Base-by-base conservation (phyloP, 345 rosid genomes). In the Populus nigra region DNA sequence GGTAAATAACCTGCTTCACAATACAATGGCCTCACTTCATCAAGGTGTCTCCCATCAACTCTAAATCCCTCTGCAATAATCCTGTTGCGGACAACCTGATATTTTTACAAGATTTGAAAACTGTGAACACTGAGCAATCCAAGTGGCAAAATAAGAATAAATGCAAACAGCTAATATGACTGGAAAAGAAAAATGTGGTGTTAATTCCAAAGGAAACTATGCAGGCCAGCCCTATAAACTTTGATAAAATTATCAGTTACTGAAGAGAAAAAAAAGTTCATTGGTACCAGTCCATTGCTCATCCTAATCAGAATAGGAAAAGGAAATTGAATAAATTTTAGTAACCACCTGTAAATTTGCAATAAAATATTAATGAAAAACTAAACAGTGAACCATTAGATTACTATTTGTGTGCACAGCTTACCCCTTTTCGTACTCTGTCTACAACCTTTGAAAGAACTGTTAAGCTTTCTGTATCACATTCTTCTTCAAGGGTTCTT, bases 41-140 rank as follows among this genome's bases (percentile, higher is more conserved):
- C 91, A 72, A 93, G 91, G 81, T 72, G 80, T 84, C 98, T 93
- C 57, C 99, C 98, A 73, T 95, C 99, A 80, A 95, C 89, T 85
- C 99, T 88, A 69, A 83, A 85, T 79, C 99, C 97, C 82, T 91
- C 96, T 36, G 89, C 83, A 81, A 96, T 83, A 77, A 96, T 88
- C 84, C 96, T 91, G 83, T 88, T 88, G 61, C 98, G 98, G 39
- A 96, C 93, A 75, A 93, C 92, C 99, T 95, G 85, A 82, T 70
- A 77, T 59, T 73, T 73, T 63, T 47, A 74, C 49, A 71, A 73
- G 57, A 78, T 38, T 73, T 65, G 20, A 82, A 53, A 65, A 77
- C 55, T 71, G 47, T 39, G 20, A 70, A 73, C 63, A 73, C 78
- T 71, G 77, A 75, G 76, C 77, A 73, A 71, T 73, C 68, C 11